A percentile compares a stretch with the other conserved stretches of the same genome.
These are phyloP conservation scores for Hamamelis virginiana DNA, from an alignment of 164 flowering plant genomes.

Conservation along the genomic window DNA sequence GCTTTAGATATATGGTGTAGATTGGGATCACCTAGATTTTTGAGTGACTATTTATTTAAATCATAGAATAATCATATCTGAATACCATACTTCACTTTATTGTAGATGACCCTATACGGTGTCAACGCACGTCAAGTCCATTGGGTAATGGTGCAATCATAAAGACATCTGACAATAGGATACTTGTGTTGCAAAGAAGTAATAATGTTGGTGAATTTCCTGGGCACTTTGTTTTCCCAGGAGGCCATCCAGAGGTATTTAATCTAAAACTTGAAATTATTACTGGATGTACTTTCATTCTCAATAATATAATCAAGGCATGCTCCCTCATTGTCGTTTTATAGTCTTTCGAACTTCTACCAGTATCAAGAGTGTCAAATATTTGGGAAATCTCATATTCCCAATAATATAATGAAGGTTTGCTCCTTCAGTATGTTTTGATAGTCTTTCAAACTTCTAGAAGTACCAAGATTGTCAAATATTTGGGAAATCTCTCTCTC, in stretches of 20 bases:
- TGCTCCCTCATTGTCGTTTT: background rate
- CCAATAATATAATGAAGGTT: too few species aligned
- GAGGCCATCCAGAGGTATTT: constrained; percentile 98
- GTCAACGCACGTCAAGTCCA: constrained; percentile 87
- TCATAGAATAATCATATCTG: background rate
- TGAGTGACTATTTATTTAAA: background rate
- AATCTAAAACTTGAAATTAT: constrained; percentile 7
- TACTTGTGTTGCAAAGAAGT: constrained; percentile 81
- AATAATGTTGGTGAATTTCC: constrained; percentile 95
- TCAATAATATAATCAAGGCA: background rate
- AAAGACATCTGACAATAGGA: constrained; percentile 70
- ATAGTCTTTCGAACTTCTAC: too few species aligned
- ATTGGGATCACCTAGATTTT: background rate
- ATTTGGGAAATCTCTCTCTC: background rate
- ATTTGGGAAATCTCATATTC: too few species aligned
- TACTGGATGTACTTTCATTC: background rate
- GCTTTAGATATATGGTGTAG: too few species aligned
- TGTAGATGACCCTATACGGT: constrained; percentile 61
- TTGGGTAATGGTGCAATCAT: constrained; percentile 95
- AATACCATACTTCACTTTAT: background rate
- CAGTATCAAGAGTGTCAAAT: too few species aligned
- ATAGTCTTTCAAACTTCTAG: background rate
- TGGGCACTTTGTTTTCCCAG: constrained; percentile 92
- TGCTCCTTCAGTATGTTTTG: too few species aligned
- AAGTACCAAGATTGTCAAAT: background rate